Base-by-base conservation (phyloP, 176 grass and related monocot species). In the Eleusine indica region DNA sequence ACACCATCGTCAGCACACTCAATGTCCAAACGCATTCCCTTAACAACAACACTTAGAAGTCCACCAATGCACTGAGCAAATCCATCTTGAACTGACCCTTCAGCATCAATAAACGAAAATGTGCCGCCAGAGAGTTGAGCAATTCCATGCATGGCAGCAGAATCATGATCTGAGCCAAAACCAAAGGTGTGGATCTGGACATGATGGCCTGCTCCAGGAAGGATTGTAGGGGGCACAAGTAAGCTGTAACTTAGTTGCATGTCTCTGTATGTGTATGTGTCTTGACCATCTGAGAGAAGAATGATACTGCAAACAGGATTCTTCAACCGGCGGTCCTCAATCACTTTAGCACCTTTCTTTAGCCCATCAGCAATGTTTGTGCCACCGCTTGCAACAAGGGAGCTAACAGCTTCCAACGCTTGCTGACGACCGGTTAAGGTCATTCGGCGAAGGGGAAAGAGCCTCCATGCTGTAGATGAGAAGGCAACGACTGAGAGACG, bases 61-160 rank as follows among this genome's bases (percentile, higher is more conserved):
- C 96, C 96, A 47, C 96, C 96, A 30, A 98, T 95, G 82, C 96
- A 98, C 72, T 93, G 96, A 49, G 96, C 96, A 88, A 95, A 98
- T 40, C 82, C 93, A 62, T 98, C 89, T 76, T 95, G 96, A 43
- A 98, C 93, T 9, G 89, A 86, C 19, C 73, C 87, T 79, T 93
- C 91, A 0, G 85, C 82, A 49, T 98, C 93, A 9, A 98, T 95
- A 75, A 90, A 98, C 17, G 96, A 98, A 65, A 98, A 98, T 4
- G 96, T 98, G 17, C 96, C 93, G 22, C 80, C 68, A 49, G 89
- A 93, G 28, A 68, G 78, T 73, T 95, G 80, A 0, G 96, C 77
- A 21, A 98, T 95, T 29, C 82, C 71, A 76, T 98, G 96, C 96
- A 98, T 90, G 9, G 87, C 79, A 8, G 71, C 89, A 18, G 96